phyloP scores from a whole-genome alignment of 129 eudicot species.

The Flaveria sonorensis region DNA sequence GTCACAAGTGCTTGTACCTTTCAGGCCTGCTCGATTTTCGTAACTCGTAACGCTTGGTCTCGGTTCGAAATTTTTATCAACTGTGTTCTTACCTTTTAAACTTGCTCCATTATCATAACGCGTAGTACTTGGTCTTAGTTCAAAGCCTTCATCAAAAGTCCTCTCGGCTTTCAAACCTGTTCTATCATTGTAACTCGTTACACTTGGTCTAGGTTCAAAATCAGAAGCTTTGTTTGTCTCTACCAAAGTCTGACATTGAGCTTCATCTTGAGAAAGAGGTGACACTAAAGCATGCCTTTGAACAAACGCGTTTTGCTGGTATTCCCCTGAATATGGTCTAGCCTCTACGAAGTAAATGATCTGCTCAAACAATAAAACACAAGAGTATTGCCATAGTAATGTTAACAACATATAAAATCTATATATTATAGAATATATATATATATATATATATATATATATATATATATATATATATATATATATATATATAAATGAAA shows the following conservation, averaged over 20 bases:
- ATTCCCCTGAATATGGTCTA: not conserved
- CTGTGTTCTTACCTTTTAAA: not conserved
- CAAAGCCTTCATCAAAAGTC: not conserved
- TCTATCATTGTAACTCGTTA: not conserved
- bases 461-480: not conserved
- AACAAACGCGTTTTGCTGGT: not conserved
- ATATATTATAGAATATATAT: too few relatives aligned
- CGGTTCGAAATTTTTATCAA: not conserved
- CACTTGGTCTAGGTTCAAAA: not conserved
- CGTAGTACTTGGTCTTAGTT: constrained; percentile 15
- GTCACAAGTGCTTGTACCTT: not conserved
- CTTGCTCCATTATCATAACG: not conserved
- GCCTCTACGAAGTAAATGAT: not conserved
- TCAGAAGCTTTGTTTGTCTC: not conserved
- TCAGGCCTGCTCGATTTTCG: not conserved
- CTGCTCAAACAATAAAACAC: not conserved
- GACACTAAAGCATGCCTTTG: not conserved
- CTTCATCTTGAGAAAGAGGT: not conserved
- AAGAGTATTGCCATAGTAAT: too few relatives aligned
- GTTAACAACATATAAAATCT: not conserved
- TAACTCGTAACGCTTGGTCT: not conserved
- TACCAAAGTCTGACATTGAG: not conserved
- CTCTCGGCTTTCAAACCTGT: not conserved
- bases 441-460: not conserved
- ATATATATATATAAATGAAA: not conserved